These are phyloP conservation scores for Phytopythium litorale DNA, from an alignment of 352 stramenopile genomes.

Conservation along the genomic window DNA sequence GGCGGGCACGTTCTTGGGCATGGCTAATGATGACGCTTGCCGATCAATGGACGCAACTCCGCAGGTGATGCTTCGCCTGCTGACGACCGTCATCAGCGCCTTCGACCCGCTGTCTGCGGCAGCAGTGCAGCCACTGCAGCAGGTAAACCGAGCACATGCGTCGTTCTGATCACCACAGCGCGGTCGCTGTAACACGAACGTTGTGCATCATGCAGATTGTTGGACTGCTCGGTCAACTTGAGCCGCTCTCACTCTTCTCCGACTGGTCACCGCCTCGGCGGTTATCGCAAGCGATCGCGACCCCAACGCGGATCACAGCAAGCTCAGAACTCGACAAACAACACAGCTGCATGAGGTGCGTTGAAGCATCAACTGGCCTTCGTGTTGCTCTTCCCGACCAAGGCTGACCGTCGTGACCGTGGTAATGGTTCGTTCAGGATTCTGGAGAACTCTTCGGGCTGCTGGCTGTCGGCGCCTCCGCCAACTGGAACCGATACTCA, in stretches of 20 bases:
- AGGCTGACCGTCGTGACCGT: neutral
- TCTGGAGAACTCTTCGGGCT: conserved; percentile 28
- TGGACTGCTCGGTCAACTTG: conserved; percentile 48
- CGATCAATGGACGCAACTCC: neutral
- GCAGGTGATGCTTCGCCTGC: conserved; percentile 68
- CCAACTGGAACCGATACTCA: conserved; percentile 12
- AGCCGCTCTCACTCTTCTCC: conserved; percentile 63
- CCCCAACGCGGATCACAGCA: conserved; percentile 41
- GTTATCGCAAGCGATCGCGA: conserved; percentile 35
- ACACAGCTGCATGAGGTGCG: conserved; percentile 46
- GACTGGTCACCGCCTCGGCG: conserved; percentile 74
- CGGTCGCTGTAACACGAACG: neutral
- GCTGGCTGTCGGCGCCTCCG: conserved; percentile 39
- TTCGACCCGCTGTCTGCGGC: conserved; percentile 49
- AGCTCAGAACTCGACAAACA: conserved; percentile 63
- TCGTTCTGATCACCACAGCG: too few relatives aligned
- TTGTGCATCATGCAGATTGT: conserved; percentile 41
- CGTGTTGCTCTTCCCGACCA: neutral
- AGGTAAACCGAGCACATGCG: conserved; percentile 26
- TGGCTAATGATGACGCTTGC: neutral
- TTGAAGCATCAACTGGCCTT: neutral
- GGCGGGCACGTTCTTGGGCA: neutral
- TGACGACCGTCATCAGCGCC: conserved; percentile 47
- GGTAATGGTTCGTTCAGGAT: conserved; percentile 16
- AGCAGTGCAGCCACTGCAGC: conserved; percentile 51